Conservation (phyloP, 129 eudicot species). For the Artemisia annua region DNA sequence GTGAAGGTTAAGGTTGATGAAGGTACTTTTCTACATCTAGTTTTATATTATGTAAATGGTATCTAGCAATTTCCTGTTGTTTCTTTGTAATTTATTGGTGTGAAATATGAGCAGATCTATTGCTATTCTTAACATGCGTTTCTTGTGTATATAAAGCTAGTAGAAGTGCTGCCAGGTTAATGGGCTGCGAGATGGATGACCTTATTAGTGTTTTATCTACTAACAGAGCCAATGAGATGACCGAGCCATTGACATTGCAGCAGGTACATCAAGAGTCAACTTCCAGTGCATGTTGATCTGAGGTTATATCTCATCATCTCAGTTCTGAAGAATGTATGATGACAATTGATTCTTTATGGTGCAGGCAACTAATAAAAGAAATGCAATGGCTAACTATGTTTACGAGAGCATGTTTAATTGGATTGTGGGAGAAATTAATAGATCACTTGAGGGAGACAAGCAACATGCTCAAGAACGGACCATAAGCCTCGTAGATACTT, state of each 20-base stretch:
- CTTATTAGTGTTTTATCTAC: conserved; percentile 63
- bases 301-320: not conserved
- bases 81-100: not conserved
- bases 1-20: conserved; percentile 66
- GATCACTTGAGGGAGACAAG: conserved; percentile 60
- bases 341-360: conserved; percentile 4
- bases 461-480: conserved; percentile 46
- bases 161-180: conserved; percentile 60
- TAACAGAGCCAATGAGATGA: conserved; percentile 41
- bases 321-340: not conserved
- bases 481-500: conserved; percentile 86
- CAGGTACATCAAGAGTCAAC: conserved; percentile 51
- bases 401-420: conserved; percentile 88
- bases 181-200: conserved; percentile 68
- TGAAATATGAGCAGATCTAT: not conserved
- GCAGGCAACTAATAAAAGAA: conserved; percentile 89
- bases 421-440: conserved; percentile 77
- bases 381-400: conserved; percentile 77
- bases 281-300: not conserved
- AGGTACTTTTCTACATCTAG: conserved; percentile 42
- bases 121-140: not conserved
- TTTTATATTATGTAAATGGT: not conserved
- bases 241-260: conserved; percentile 61
- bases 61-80: not conserved
- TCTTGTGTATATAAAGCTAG: conserved; percentile 58